Percentiles rank a stretch among this genome's conserved stretches.
phyloP scores from a whole-genome alignment of 1,284 basidiomycete species.

The Rhodotorula mucilaginosa region DNA sequence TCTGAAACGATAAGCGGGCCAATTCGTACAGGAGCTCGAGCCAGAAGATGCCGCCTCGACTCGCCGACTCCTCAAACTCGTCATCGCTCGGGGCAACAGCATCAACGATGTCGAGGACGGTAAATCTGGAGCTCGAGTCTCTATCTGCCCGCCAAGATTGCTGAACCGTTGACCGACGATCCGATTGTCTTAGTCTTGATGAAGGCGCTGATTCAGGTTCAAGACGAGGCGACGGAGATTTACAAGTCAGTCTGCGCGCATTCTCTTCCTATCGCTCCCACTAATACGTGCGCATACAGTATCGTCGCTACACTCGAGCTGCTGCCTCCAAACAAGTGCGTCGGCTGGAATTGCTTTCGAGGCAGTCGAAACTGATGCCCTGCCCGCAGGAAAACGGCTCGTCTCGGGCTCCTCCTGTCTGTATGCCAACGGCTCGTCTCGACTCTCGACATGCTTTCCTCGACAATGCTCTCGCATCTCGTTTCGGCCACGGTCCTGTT shows the following conservation, averaged over 20 bases:
- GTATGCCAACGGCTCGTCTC: background rate
- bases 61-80: conserved; percentile 17
- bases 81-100: conserved; percentile 15
- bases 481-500: background rate
- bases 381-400: background rate
- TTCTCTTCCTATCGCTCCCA: background rate
- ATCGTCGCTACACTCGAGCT: conserved; percentile 2
- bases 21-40: background rate
- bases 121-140: background rate
- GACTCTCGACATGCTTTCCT: background rate
- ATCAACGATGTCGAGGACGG: conserved; percentile 9
- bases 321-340: background rate
- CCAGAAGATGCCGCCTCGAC: background rate
- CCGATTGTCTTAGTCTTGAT: too few relatives aligned
- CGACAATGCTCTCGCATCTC: background rate
- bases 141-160: too few relatives aligned
- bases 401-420: background rate
- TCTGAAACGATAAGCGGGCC: too few relatives aligned
- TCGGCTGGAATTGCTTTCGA: fast-evolving
- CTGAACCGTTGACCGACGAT: too few relatives aligned
- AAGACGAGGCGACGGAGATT: background rate
- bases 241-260: background rate
- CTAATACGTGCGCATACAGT: background rate
- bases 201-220: too few relatives aligned
- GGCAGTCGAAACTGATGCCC: too few relatives aligned